phyloP scores from a whole-genome alignment of 305 asterid genomes.

The Fraxinus platypoda region DNA sequence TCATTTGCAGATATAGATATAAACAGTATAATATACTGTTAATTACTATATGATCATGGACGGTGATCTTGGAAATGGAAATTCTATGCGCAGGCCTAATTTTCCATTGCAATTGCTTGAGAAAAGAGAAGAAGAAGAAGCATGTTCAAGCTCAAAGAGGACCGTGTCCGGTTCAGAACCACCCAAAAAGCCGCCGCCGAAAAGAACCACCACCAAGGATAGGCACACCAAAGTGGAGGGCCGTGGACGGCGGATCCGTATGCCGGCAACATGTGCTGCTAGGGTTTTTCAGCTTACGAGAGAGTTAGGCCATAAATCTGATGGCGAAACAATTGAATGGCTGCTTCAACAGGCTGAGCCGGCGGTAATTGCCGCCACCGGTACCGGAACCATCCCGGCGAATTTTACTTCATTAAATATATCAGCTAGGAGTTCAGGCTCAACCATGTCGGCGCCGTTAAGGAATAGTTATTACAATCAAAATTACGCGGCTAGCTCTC shows the following conservation, averaged over 20 bases:
- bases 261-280: constrained; percentile 78
- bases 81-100: constrained; percentile 32
- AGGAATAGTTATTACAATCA: constrained; percentile 31
- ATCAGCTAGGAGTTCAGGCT: constrained; percentile 57
- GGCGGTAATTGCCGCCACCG: constrained; percentile 70
- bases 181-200: constrained; percentile 40
- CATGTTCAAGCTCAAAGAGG: constrained; percentile 24
- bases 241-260: constrained; percentile 68
- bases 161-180: constrained; percentile 11
- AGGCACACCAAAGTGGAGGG: constrained; percentile 75
- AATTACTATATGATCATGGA: constrained; percentile 41
- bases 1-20: constrained; percentile 14
- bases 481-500: constrained; percentile 23
- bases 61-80: constrained; percentile 23
- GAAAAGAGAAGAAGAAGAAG: constrained; percentile 29
- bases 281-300: constrained; percentile 71
- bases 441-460: constrained; percentile 47
- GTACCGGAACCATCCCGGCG: constrained; percentile 76
- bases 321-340: constrained; percentile 75
- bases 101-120: constrained; percentile 56
- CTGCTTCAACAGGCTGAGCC: constrained; percentile 80
- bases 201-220: constrained; percentile 51
- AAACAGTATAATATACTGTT: constrained; percentile 14
- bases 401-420: constrained; percentile 59
- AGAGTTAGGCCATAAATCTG: constrained; percentile 67